phyloP scores from a whole-genome alignment of 257 asterid species.

The Mentha longifolia region DNA sequence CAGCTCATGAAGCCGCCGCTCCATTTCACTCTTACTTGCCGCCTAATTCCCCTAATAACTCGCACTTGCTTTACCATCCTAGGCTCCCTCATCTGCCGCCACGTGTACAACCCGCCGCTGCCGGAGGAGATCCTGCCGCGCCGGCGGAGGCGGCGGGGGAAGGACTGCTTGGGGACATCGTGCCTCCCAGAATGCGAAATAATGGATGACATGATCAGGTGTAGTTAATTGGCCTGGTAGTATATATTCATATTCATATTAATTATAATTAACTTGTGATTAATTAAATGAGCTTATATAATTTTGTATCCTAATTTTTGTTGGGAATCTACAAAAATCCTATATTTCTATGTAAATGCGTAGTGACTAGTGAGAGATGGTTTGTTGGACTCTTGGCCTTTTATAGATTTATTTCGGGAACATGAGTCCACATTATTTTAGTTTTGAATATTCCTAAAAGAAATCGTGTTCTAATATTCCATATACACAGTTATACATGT shows the following conservation, averaged over 20 bases:
- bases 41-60: slow-evolving; percentile 27
- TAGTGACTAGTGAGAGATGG: not conserved
- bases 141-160: slow-evolving; percentile 39
- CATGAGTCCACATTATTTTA: not conserved
- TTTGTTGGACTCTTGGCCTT: not conserved
- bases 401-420: not conserved
- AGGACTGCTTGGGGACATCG: slow-evolving; percentile 86
- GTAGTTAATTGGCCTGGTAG: not conserved
- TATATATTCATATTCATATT: not conserved
- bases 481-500: not conserved
- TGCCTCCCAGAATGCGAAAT: slow-evolving; percentile 64
- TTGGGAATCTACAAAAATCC: not conserved
- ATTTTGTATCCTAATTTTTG: not conserved
- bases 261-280: too few relatives aligned
- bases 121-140: not conserved
- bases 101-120: slow-evolving; percentile 18
- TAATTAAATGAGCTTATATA: too few relatives aligned
- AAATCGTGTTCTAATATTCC: not conserved
- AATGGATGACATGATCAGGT: slow-evolving; percentile 21
- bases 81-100: slow-evolving; percentile 40
- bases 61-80: slow-evolving; percentile 40
- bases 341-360: not conserved
- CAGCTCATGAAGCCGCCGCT: slow-evolving; percentile 35
- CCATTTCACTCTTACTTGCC: slow-evolving; percentile 35
- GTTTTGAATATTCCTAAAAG: not conserved